Base-by-base conservation (phyloP, 352 stramenopile species). In the Pseudoperonospora humuli region DNA sequence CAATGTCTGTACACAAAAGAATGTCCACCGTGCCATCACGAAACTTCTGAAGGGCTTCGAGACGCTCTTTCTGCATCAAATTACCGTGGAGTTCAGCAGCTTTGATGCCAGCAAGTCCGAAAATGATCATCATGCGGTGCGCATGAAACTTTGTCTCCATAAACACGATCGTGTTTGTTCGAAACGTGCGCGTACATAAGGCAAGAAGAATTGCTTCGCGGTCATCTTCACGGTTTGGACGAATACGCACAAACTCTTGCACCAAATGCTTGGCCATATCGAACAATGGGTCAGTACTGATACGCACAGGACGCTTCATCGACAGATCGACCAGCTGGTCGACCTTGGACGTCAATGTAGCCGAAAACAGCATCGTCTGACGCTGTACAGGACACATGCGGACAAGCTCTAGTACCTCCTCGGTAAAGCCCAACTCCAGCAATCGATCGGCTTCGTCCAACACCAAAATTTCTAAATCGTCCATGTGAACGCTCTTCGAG, bases 281-380 rank as follows among this genome's bases (percentile, higher is more conserved):
- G 70, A 90, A 91, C 36, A 98, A 40, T 15, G 84, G 84, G 54
- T 97, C 89, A 3, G 95, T 95, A 27, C 78, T 89, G 35, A 99
- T 93, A 38, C 93, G 82, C 27, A 98, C 90, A 3, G 96, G 95
- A 5, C 88, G 82, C 60, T 98, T 98, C 69, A 99, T 85, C 35
- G 93, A 98, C 25, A 99, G 54, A 24, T 92, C 87, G 53, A 98
- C 94, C 13, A 99, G 72, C 49, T 98, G 91, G 54, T 98, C 93
- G 2, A 99, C 76, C 62, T 98, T 98, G 11, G 95, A 97, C 29
- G 94, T 97, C 67, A 99, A 83, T 13, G 97, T 99, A 13, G 97
- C 97, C 37, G 95, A 99, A 67, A 99, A 99, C 2, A 99, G 64
- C 69, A 99, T 86, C 11, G 96, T 99, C 66, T 99, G 96, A 13